Conservation (phyloP, 2,329 filamentous ascomycete genomes). For the Didymella pinodella region DNA sequence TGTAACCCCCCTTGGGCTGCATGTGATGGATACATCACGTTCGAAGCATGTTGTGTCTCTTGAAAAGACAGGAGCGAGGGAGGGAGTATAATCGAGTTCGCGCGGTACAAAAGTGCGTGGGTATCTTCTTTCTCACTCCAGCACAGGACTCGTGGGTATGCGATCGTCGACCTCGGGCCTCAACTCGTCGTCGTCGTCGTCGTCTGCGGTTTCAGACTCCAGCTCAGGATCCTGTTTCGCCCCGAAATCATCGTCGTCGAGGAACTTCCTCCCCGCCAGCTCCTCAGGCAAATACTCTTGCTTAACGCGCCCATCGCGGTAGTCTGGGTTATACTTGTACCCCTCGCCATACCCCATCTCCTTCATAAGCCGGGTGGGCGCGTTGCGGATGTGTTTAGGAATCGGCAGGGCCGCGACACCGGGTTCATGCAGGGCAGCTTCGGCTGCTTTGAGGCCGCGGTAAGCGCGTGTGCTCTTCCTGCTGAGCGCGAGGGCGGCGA, state of each 20-base stretch:
- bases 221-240: conserved; percentile 70
- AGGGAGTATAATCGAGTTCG: too few relatives aligned
- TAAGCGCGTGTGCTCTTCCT: conserved; percentile 91
- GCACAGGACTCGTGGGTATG: conserved; percentile 9
- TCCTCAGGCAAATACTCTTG: conserved; percentile 92
- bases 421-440: conserved; percentile 79
- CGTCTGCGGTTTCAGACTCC: conserved; percentile 23
- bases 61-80: too few relatives aligned
- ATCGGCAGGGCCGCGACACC: conserved; percentile 83
- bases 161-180: conserved; percentile 39
- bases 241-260: conserved; percentile 83
- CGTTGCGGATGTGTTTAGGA: conserved; percentile 88
- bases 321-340: conserved; percentile 98
- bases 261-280: conserved; percentile 73
- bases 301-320: conserved; percentile 77
- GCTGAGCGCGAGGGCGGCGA: conserved; percentile 80
- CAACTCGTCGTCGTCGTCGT: conserved; percentile 34
- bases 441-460: conserved; percentile 79
- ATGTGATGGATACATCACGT: too few relatives aligned
- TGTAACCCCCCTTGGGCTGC: too few relatives aligned
- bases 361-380: conserved; percentile 90
- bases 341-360: conserved; percentile 88
- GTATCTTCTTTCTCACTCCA: background rate
- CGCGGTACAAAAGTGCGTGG: too few relatives aligned
- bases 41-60: too few relatives aligned